Base-by-base conservation (phyloP, 768 basidiomycete genomes). In the Tephrocybe sp. region DNA sequence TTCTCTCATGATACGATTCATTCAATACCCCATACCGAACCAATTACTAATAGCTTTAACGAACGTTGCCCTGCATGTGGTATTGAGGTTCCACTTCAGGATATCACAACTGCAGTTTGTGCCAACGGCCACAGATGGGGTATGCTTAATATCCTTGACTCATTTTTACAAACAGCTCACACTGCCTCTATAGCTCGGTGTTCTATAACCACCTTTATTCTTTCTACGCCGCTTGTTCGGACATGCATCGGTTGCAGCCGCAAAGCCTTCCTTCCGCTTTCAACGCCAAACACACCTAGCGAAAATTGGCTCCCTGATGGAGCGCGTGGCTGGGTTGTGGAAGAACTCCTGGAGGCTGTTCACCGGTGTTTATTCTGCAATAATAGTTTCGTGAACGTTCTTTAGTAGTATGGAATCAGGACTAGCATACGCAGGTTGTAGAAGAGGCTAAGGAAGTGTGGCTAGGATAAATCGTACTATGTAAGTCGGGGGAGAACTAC, bases 231-330 rank as follows among this genome's bases (percentile, higher is more conserved):
- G 12, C 75, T 75, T 66, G 85, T 89, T 32, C 79, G 88, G 51
- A 91, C 89, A 14, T 93, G 91, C 64, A 71, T 90, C 23, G 87
- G 88, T 43, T 93, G 91, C 62, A 79, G 79, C 61, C 77, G 89
- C 55, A 92, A 92, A 65, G 87, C 89, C 16, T 81, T 91, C 59
- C 72, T 87, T 12, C 82, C 88, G n/a, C 68, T 74, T 26, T 78
- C 78, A 10, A 64, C 61, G 45, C 54, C 65, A 55, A 55, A 61
- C 53, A 52, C 59, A 39, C 60, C 56, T 60, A 66, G 55, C 61
- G 67, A 57, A 39, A 75, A 61, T 49, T 77, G 75, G 72, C 63
- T 83, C 5, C 79, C 80, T 2, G 48, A 61, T 9, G 69, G 74
- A 14, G 80, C 77, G 11, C 70, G 68, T 26, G 80, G 84, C 26